These are phyloP conservation scores for Metarhizium robertsii DNA, from an alignment of 2,329 filamentous ascomycete species.

Conservation along the genomic window DNA sequence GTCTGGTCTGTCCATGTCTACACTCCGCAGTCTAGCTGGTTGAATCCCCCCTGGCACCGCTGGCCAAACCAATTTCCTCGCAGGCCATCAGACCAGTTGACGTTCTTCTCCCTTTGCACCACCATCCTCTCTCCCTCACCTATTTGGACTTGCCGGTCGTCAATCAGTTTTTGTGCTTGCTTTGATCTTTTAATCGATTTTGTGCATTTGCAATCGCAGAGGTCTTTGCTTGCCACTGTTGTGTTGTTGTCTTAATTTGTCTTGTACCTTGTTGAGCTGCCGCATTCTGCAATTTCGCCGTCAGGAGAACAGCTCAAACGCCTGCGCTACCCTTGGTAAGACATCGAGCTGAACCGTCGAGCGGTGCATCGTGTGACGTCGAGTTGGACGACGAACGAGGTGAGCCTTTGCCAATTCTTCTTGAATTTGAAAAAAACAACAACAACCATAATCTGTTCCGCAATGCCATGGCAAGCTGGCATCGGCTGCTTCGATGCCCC, in stretches of 20 bases:
- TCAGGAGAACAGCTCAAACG: neutral
- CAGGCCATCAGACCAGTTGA: too few relatives aligned
- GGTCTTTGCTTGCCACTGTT: neutral
- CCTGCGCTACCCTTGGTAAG: neutral
- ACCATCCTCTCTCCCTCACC: neutral
- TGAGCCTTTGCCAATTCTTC: neutral
- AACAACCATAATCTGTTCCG: too few relatives aligned
- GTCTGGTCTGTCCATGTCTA: too few relatives aligned
- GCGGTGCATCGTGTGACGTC: conserved; percentile 2
- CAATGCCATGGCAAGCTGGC: too few relatives aligned
- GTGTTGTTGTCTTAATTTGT: too few relatives aligned
- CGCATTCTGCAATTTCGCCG: neutral
- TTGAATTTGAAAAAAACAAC: neutral
- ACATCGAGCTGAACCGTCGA: conserved; percentile 2
- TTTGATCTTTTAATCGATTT: neutral
- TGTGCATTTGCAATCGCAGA: neutral
- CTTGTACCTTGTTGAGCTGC: neutral
- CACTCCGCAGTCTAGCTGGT: too few relatives aligned
- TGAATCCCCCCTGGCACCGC: too few relatives aligned
- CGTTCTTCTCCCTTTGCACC: conserved; percentile 1
- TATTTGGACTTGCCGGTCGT: conserved; percentile 1
- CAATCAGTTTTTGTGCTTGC: conserved; percentile 1
- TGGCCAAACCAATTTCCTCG: too few relatives aligned
- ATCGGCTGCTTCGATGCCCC: too few relatives aligned
- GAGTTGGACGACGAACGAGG: conserved; percentile 1